Conservation (phyloP, 2,329 filamentous ascomycete species). For the Tolypocladium tropicale region DNA sequence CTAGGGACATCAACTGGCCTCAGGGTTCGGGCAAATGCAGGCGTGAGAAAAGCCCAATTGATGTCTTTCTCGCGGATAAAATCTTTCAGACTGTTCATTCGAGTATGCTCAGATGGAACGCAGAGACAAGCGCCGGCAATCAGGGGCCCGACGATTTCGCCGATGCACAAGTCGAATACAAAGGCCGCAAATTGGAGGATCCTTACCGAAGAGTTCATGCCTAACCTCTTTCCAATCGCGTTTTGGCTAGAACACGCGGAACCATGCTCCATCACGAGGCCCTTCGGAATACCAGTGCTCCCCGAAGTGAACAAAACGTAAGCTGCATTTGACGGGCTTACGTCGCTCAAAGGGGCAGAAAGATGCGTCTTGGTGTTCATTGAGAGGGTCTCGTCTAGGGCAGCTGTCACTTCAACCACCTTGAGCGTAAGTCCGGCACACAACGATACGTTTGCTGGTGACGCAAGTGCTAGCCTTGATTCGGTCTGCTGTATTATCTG, state of each 20-base stretch:
- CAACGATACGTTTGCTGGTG: neutral
- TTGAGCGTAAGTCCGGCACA: neutral
- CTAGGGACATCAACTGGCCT: neutral
- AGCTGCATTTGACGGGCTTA: neutral
- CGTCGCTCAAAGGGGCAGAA: neutral
- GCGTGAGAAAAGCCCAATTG: slow-evolving; percentile 3
- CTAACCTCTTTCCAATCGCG: neutral
- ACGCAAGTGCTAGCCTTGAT: neutral
- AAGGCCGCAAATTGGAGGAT: slow-evolving; percentile 6
- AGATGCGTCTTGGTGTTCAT: neutral
- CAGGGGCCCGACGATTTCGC: slow-evolving; percentile 4
- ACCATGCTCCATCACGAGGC: slow-evolving; percentile 2
- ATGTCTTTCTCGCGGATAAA: slow-evolving; percentile 2
- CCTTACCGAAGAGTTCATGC: neutral
- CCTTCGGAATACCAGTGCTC: neutral
- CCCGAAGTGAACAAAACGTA: neutral
- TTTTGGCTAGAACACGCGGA: slow-evolving; percentile 1
- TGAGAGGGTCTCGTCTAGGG: neutral
- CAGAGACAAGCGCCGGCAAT: slow-evolving; percentile 3
- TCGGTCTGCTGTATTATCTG: neutral
- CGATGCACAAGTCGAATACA: slow-evolving; percentile 4
- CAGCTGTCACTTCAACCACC: neutral
- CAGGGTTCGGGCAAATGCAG: slow-evolving; percentile 1
- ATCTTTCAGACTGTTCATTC: neutral
- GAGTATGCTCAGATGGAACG: slow-evolving; percentile 1